phyloP scores from a whole-genome alignment of 768 basidiomycete genomes.

The Cystoderma amianthinum region DNA sequence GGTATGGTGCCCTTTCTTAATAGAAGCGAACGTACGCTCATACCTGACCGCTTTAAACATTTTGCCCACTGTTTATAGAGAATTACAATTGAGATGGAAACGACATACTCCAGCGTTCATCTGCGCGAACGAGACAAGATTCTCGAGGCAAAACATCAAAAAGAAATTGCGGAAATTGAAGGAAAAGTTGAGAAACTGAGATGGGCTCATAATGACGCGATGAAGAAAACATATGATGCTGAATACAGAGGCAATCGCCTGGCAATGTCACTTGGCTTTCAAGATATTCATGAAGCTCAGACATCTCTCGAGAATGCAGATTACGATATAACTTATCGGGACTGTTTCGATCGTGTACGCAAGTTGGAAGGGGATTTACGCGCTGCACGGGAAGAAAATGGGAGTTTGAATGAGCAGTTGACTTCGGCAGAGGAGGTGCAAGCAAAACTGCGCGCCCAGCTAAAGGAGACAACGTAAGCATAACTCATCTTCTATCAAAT shows the following conservation, averaged over 20 bases:
- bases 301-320: constrained; percentile 29
- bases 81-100: background rate
- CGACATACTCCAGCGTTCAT: constrained; percentile 22
- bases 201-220: constrained; percentile 23
- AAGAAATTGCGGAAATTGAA: constrained; percentile 21
- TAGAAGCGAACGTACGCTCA: background rate
- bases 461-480: too few relatives aligned
- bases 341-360: constrained; percentile 26
- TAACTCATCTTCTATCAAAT: too few relatives aligned
- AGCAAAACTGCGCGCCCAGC: too few relatives aligned
- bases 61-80: background rate
- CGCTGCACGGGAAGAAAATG: too few relatives aligned
- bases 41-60: background rate
- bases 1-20: too few relatives aligned
- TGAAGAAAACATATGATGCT: constrained; percentile 30
- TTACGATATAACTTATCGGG: constrained; percentile 23
- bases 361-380: constrained; percentile 22
- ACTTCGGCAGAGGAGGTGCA: too few relatives aligned
- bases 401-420: too few relatives aligned
- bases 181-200: constrained; percentile 22
- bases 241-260: constrained; percentile 28
- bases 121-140: constrained; percentile 29
- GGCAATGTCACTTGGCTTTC: constrained; percentile 36
- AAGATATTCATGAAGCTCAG: constrained; percentile 34
- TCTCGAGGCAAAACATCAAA: constrained; percentile 24